A percentile compares a stretch with the other conserved stretches of the same genome.
Conservation (phyloP, 306 rosid species). For the Fragaria nilgerrensis region DNA sequence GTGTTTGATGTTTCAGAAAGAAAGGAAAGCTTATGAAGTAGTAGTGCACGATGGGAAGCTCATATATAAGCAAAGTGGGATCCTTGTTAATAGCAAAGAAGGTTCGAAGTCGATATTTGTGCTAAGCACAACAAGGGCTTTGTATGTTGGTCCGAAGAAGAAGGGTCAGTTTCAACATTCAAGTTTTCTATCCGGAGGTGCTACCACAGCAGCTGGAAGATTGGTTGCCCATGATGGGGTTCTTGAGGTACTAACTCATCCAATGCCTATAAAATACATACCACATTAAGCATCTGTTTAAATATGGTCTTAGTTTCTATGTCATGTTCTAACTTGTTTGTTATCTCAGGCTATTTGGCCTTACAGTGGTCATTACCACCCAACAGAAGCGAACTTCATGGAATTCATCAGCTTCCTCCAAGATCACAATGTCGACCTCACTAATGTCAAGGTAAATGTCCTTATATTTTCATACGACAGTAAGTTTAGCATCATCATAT, state of each 20-base stretch:
- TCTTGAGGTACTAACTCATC: slow-evolving; percentile 51
- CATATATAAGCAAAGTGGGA: slow-evolving; percentile 44
- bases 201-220: slow-evolving; percentile 94
- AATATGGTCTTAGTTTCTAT: background rate
- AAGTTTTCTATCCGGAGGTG: slow-evolving; percentile 85
- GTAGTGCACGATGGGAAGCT: slow-evolving; percentile 65
- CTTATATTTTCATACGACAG: background rate
- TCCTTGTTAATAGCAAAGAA: slow-evolving; percentile 48
- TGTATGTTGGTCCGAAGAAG: slow-evolving; percentile 78
- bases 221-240: slow-evolving; percentile 64
- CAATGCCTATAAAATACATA: background rate
- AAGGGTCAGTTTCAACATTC: slow-evolving; percentile 89
- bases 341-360: slow-evolving; percentile 87
- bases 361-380: slow-evolving; percentile 92
- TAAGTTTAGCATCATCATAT: background rate
- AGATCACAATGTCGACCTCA: slow-evolving; percentile 76
- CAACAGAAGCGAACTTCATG: slow-evolving; percentile 84
- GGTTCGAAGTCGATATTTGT: slow-evolving; percentile 91
- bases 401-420: slow-evolving; percentile 74
- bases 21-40: slow-evolving; percentile 78
- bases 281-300: background rate
- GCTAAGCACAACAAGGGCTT: slow-evolving; percentile 70
- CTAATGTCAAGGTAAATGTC: slow-evolving; percentile 67
- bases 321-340: background rate
- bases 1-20: slow-evolving; percentile 45